These are phyloP conservation scores for Zygnema cylindricum DNA, from an alignment of 139 green algal genomes.

Conservation along the genomic window DNA sequence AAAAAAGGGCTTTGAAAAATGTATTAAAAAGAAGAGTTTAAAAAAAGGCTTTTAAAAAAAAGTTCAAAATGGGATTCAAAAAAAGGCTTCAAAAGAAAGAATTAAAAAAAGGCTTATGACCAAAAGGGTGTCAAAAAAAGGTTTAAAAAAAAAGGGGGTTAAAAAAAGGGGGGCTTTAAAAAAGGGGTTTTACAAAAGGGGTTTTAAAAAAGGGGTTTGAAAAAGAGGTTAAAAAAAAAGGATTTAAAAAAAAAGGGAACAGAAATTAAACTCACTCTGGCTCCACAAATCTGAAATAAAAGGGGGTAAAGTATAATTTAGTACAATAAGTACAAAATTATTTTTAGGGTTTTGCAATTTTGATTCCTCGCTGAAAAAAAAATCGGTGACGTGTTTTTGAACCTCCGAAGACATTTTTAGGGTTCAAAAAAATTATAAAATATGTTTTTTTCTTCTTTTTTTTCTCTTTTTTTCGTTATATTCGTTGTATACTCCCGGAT, in stretches of 20 bases:
- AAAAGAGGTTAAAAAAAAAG: background rate
- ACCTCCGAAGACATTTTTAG: background rate
- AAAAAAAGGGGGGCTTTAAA: background rate
- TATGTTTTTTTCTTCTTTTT: no score
- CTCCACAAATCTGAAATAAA: slow-evolving; percentile 34
- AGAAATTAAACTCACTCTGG: slow-evolving; percentile 4
- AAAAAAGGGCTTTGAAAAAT: no score
- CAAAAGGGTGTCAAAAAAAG: background rate
- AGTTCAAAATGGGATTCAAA: no score
- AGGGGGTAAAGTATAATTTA: slow-evolving; percentile 26
- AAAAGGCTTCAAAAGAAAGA: background rate
- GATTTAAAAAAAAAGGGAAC: background rate
- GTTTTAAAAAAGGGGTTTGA: background rate
- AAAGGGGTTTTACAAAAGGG: background rate
- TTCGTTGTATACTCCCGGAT: no score
- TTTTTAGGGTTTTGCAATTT: background rate
- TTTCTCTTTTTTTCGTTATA: no score
- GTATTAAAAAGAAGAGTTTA: no score
- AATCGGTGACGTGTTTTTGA: background rate
- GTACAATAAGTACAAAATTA: slow-evolving; percentile 24
- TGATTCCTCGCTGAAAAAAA: background rate
- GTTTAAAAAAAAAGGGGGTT: background rate
- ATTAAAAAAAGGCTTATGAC: background rate
- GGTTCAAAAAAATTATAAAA: no score
- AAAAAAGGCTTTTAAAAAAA: no score